Evolutionary conservation across 2,329 filamentous ascomycete genomes (phyloP).

Genomic region (Sordariomycetes sp.): DNA sequence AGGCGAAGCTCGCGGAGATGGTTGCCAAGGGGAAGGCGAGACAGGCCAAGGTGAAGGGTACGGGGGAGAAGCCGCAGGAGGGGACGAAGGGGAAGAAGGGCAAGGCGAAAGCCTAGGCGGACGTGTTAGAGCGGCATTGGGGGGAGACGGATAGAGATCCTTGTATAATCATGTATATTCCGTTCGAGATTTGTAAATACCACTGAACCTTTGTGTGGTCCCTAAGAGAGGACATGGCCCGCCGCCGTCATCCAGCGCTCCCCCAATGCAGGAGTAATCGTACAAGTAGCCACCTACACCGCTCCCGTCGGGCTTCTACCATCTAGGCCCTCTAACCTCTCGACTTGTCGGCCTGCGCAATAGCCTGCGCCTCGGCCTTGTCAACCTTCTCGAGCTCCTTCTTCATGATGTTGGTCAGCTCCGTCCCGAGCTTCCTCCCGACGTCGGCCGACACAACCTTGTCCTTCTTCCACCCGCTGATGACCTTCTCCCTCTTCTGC

Average conservation of each 20-base stretch:
- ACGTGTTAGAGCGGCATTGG: neutral
- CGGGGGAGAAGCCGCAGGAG: neutral
- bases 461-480: slow-evolving; percentile 37
- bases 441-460: slow-evolving; percentile 32
- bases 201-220: slow-evolving; percentile 1
- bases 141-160: slow-evolving; percentile 1
- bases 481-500: slow-evolving; percentile 33
- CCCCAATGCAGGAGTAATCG: too few species aligned
- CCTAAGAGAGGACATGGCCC: neutral
- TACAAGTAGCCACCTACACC: neutral
- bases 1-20: slow-evolving; percentile 25
- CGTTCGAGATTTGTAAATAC: neutral
- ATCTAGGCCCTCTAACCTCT: slow-evolving; percentile 2
- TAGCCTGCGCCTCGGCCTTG: slow-evolving; percentile 33
- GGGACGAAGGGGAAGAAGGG: neutral
- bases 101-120: neutral
- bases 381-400: slow-evolving; percentile 42
- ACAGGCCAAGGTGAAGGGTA: neutral
- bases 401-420: slow-evolving; percentile 38
- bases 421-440: slow-evolving; percentile 34
- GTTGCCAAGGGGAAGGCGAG: slow-evolving; percentile 3
- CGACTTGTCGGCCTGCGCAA: slow-evolving; percentile 26
- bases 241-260: neutral
- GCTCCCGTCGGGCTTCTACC: neutral
- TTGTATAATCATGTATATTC: slow-evolving; percentile 2